Evolutionary conservation across 1,284 basidiomycete genomes (phyloP), one percentile per base, ranked within the genome.

Genomic region (Cryptococcus neoformans): DNA sequence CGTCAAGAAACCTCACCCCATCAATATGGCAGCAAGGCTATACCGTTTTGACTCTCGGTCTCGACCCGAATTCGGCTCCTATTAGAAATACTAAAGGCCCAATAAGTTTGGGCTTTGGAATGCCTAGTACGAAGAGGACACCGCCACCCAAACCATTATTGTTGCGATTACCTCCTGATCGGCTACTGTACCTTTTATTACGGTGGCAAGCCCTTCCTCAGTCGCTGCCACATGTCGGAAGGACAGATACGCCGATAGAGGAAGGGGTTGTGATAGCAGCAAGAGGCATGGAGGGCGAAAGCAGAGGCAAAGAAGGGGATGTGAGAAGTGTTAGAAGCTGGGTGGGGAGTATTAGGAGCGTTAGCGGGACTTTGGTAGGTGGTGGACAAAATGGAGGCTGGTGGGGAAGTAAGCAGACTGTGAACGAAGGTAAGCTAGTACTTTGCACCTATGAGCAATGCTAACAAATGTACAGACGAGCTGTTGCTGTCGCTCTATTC

Each of bases 311-410:
- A 9, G 73, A 77, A 49, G 76, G 75, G 0, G 76, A 77, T 61
- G 73, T 77, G 3, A 60, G 62, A 51, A 75, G 73, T 54, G 73
- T 78, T 8, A 63, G 69, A 16, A 72, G 68, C 46, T 78, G 76
- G 76, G 76, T 76, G 2, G 76, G 76, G 8, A 75, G 72, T 60
- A 72, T 78, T 57, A 49, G 73, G 21, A 73, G 66, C 44, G 75
- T 77, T 9, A 70, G 71, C 53, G 68, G 62, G 34, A 69, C 54
- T 65, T 53, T 62, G 58, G 58, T 50, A 3, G 36, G 40, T 38
- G 53, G 49, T 28, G 51, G 44, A 60, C 3, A 57, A 55, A 16
- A 35, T 14, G 28, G 46, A 7, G 66, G 69, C 8, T 75, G 74
- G 74, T 70, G 66, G 21, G 54, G 65, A 2, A 67, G 65, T 54